Percentiles rank a stretch among this genome's conserved stretches.
Conservation (phyloP, 176 grass and related monocot genomes). For the Carex myosuroides region DNA sequence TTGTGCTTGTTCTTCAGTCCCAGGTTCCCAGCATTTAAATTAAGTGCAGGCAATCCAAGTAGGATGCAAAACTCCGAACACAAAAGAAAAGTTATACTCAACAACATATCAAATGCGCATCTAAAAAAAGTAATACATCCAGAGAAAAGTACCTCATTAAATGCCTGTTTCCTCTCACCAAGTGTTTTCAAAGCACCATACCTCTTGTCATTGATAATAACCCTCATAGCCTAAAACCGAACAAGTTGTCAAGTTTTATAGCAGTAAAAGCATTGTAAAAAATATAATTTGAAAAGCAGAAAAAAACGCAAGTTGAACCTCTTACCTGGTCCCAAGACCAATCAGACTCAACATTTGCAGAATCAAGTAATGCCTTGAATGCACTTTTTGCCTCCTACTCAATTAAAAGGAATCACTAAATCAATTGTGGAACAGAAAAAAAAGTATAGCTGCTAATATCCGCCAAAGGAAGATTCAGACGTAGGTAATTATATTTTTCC, state of each 20-base stretch:
- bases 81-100: neutral
- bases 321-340: conserved; percentile 95
- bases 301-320: neutral
- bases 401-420: conserved; percentile 9
- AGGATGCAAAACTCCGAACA: neutral
- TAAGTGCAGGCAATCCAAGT: neutral
- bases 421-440: neutral
- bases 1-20: no score
- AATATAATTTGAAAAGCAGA: neutral
- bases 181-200: conserved; percentile 88
- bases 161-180: conserved; percentile 98
- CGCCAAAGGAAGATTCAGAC: neutral
- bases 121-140: neutral
- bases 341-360: conserved; percentile 80
- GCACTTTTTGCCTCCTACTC: conserved; percentile 85
- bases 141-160: conserved; percentile 66
- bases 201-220: conserved; percentile 92
- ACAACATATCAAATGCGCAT: neutral
- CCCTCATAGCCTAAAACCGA: conserved; percentile 76
- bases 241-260: conserved; percentile 24
- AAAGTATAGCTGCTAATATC: neutral
- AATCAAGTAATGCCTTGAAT: conserved; percentile 80
- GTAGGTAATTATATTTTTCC: neutral
- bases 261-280: conserved; percentile 6
- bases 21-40: neutral